These are phyloP conservation scores for Sorghum bicolor DNA, from an alignment of 176 grass and related monocot genomes.

Conservation along the genomic window Sorghum_bicolor_NCBIv3 NC_012871.2:63496501-63497000, in stretches of 20 bases:
- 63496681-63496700: background rate
- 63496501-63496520: slow-evolving; percentile 87
- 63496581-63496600: slow-evolving; percentile 22
- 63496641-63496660: slow-evolving; percentile 29
- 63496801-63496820: slow-evolving; percentile 86
- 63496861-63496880: slow-evolving; percentile 80
- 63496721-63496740: slow-evolving; percentile 83
- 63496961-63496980: slow-evolving; percentile 92
- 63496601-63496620: slow-evolving; percentile 45
- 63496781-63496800: slow-evolving; percentile 88
- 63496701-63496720: slow-evolving; percentile 46
- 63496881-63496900: slow-evolving; percentile 96
- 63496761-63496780: slow-evolving; percentile 95
- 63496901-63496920: slow-evolving; percentile 89
- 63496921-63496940: slow-evolving; percentile 94
- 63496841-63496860: slow-evolving; percentile 94
- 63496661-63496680: slow-evolving; percentile 55
- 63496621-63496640: slow-evolving; percentile 55
- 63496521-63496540: slow-evolving; percentile 58
- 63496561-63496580: slow-evolving; percentile 47
- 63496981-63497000: slow-evolving; percentile 90
- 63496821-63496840: slow-evolving; percentile 89
- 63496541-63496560: slow-evolving; percentile 73
- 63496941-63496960: slow-evolving; percentile 92
- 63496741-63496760: slow-evolving; percentile 88